Evolutionary conservation across 305 asterid genomes (phyloP), one percentile per base, ranked within the genome.

Genomic region (Petunia hybrid): DNA sequence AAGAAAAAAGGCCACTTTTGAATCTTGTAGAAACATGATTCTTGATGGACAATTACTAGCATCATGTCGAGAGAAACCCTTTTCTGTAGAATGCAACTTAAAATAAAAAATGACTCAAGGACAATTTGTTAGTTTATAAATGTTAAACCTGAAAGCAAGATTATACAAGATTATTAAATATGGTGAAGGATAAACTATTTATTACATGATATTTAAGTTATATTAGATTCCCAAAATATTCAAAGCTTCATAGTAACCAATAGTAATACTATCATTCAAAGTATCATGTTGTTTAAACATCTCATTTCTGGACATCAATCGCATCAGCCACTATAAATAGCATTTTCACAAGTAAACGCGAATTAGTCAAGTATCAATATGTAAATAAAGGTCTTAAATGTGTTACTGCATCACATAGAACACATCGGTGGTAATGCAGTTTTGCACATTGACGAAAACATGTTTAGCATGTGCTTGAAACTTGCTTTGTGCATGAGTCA

Each of bases 391-490:
- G 67, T 57, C 22, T 55, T 39, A 80, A 46, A 43, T 43, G 57
- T 69, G 41, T 22, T 2, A 42, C 40, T 42, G 1, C 36, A 22
- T 22, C 31, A 22, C 10, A 36, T 31, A 35, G 68, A 63, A 36
- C 42, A 63, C 68, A 69, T n/a, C 1, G 39, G 56, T 10, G 8
- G 57, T 8, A 1, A 43, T 16, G 57, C 22, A 70, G 77, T 45
- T 45, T 22, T 22, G 6, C 22, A 43, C 22, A 45, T 70, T 31
- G 41, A 45, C 22, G 5, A 70, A 8, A 70, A 70, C 3, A 2
- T 70, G 77, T 45, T 70, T 31, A 70, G 46, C 22, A 14, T 39
- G 73, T 40, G 45, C 38, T 12, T 40, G 73, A 66, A 66, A 66
- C 36, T 66, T 66, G 35, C 14, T 40, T 66, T 39, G 70, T 22